Evolutionary conservation across 2,329 filamentous ascomycete species (phyloP), one percentile per base, ranked within the genome.

Genomic region (Pseudogymnoascus sp.): DNA sequence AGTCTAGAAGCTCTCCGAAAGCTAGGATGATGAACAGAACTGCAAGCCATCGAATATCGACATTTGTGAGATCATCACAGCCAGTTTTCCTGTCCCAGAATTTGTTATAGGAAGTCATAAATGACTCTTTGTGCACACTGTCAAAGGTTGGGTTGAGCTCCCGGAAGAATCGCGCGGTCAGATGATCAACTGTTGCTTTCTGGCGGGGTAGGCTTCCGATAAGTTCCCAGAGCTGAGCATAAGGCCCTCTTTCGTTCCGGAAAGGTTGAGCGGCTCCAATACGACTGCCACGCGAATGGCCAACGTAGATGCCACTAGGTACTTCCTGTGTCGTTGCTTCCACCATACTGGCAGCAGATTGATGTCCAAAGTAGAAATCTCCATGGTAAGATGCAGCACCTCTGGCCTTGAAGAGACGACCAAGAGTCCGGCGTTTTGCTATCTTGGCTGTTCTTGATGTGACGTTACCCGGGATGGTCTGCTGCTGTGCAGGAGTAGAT

Each of bases 11-110:
- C 1, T 72, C 75, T 1, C 75, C 74, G 56, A 75, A 77, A 10
- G 76, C 75, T 10, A 78, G 68, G 4, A 77, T 72, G 15, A 77
- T 76, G 63, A 78, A 78, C 0, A 78, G 65, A 17, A 78, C 67
- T 11, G 75, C 72, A n/a, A 77, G 70, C 76, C 76, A 78, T 1
- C 76, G 70, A 7, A 78, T 68, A 64, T 78, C 76, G 3, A 77
- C 72, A 1, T 73, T 73, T 0, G 73, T 71, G 26, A 77, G 71
- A 64, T 78, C 75, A 50, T 77, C 76, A 44, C 73, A 74, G 17
- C 76, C 76, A 44, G 72, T 76, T 59, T 75, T 76, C 2, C 75
- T 64, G 4, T 70, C 69, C 75, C 75, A 78, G 56, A 78, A 78
- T 7, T 66, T 68, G 29, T 75, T 72, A 66, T 77, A 77, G 35